Evolutionary conservation across 1,139 yeast species (phyloP).

Genomic region (Taphrina confusa): DNA sequence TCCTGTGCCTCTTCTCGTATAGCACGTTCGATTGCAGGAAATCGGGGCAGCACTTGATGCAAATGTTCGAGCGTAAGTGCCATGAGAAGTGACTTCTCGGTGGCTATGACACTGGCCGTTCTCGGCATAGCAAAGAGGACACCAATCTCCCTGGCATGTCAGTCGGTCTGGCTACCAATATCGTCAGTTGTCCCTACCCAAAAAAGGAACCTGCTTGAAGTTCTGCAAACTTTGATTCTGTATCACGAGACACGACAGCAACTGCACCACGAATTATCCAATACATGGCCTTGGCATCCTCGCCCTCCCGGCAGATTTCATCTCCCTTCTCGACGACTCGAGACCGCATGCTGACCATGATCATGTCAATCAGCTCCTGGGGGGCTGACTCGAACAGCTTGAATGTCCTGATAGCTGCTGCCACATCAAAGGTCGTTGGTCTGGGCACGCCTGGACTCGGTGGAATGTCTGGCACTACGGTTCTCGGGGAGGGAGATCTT

Average conservation of each 20-base stretch:
- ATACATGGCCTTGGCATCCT: slow-evolving; percentile 74
- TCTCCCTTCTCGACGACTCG: slow-evolving; percentile 34
- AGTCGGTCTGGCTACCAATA: neutral
- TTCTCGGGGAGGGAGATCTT: slow-evolving; percentile 3
- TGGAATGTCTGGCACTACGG: neutral
- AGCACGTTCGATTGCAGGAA: slow-evolving; percentile 65
- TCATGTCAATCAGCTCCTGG: slow-evolving; percentile 28
- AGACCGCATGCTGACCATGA: slow-evolving; percentile 24
- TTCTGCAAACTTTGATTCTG: slow-evolving; percentile 72
- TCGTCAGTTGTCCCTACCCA: too few relatives aligned
- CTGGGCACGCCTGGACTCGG: neutral
- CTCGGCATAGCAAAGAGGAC: slow-evolving; percentile 71
- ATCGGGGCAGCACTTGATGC: slow-evolving; percentile 59
- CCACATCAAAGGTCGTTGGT: slow-evolving; percentile 17
- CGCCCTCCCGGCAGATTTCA: slow-evolving; percentile 75
- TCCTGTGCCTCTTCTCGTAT: slow-evolving; percentile 79
- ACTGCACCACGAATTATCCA: slow-evolving; percentile 77
- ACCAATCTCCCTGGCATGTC: slow-evolving; percentile 57
- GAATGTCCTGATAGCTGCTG: slow-evolving; percentile 31
- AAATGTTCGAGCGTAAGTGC: slow-evolving; percentile 67
- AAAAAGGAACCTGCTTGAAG: slow-evolving; percentile 68
- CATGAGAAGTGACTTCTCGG: slow-evolving; percentile 65
- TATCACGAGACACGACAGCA: slow-evolving; percentile 71
- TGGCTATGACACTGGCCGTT: slow-evolving; percentile 77
- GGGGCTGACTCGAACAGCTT: slow-evolving; percentile 32